Percentiles rank a stretch among this genome's conserved stretches.
Evolutionary conservation across 257 asterid species (phyloP).

Genomic region (Penstemon davidsonii): DNA sequence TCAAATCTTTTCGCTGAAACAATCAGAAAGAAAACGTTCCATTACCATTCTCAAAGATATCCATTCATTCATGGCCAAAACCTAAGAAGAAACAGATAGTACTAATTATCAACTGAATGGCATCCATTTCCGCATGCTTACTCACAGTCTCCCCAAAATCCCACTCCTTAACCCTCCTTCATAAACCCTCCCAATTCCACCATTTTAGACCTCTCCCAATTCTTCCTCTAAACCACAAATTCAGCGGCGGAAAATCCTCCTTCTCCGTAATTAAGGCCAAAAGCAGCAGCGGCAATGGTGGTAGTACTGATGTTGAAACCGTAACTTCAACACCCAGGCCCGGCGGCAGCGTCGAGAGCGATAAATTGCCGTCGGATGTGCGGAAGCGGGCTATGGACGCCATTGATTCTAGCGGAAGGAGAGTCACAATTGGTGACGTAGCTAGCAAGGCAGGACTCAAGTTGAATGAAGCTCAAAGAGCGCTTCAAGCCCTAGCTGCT

Average conservation of each 20-base stretch:
- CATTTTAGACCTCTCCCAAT: conserved; percentile 28
- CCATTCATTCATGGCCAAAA: conserved; percentile 40
- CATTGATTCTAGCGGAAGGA: conserved; percentile 75
- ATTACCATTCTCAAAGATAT: background rate
- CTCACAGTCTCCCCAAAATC: conserved; percentile 43
- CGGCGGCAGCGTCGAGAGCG: conserved; percentile 86
- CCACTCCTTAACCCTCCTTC: conserved; percentile 31
- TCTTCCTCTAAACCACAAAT: conserved; percentile 24
- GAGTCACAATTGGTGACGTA: conserved; percentile 94
- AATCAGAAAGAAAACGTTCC: too few relatives aligned
- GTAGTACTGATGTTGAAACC: conserved; percentile 27
- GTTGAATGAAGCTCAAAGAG: conserved; percentile 81
- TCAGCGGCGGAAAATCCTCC: conserved; percentile 29
- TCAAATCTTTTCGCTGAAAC: too few relatives aligned
- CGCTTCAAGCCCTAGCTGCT: conserved; percentile 96
- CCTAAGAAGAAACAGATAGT: conserved; percentile 23
- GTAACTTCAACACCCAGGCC: conserved; percentile 53
- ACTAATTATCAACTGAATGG: conserved; percentile 40
- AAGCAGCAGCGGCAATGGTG: conserved; percentile 33
- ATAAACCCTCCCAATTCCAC: conserved; percentile 36
- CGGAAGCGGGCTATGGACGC: conserved; percentile 88
- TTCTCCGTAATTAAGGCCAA: conserved; percentile 55
- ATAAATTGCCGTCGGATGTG: conserved; percentile 72
- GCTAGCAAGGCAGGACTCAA: conserved; percentile 91
- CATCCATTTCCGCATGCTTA: conserved; percentile 62